Evolutionary conservation across 2,329 filamentous ascomycete genomes (phyloP), one percentile per base, ranked within the genome.

Genomic region (Alternaria atra): DNA sequence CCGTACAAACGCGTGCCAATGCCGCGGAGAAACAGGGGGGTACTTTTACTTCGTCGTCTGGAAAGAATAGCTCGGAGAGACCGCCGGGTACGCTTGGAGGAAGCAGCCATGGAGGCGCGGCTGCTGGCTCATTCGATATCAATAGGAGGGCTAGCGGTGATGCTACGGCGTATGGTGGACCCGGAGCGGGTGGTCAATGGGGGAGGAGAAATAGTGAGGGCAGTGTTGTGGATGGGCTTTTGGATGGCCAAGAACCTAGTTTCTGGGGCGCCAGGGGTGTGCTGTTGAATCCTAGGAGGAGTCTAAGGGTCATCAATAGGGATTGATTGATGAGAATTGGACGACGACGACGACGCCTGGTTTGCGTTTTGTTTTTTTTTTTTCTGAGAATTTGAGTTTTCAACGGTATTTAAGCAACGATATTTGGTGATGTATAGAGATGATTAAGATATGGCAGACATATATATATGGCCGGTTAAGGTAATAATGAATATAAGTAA

Each of bases 221-320:
- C n/a, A 85, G 83, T 62, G 83, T 82, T 59, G 81, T 79, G 39
- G 87, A 89, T 57, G 87, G 90, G 69, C 70, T 91, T 63, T 71
- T 90, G 15, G 83, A 81, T 4, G 87, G 86, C 0, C 84, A 89
- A 61, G 89, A 92, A 74, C 90, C 90, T 61, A 90, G 85, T 59
- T 93, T 92, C 78, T 88, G 91, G 75, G 90, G 82, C 1, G 74
- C 78, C n/a, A 76, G 64, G 55, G 79, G 85, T 51, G 88, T 91
- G 29, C 79, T 91, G 70, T 77, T 92, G 77, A 89, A 89, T 62
- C 90, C 90, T 23, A 82, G 89, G 70, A 81, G 90, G 71, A 91
- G 89, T 69, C 79, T 92, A 79, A 82, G 89, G 71, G 89, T 92
- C 35, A 88, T 91, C 23, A 92, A 92, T 74, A 70, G 81, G 68